Evolutionary conservation across 2,329 filamentous ascomycete genomes (phyloP).

Genomic region (Blastomyces gilchristii): DNA sequence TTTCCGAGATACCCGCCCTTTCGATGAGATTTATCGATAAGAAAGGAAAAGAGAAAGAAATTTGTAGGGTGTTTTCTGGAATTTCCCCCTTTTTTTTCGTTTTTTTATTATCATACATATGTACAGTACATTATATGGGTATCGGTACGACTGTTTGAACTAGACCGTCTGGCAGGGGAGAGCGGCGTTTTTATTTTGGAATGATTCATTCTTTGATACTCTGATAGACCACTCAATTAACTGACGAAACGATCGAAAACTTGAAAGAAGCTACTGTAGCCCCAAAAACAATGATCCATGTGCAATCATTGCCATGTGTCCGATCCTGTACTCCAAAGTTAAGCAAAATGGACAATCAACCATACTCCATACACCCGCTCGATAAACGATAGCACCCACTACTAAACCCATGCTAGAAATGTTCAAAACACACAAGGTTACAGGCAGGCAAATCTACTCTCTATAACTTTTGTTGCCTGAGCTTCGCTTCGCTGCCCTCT

Average conservation of each 20-base stretch:
- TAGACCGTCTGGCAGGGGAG: background rate
- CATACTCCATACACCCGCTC: background rate
- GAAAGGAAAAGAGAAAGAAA: background rate
- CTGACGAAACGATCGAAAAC: background rate
- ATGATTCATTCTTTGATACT: background rate
- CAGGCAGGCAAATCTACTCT: background rate
- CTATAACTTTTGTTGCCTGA: conserved; percentile 25
- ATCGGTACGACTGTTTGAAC: background rate
- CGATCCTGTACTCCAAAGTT: conserved; percentile 1
- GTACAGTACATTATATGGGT: background rate
- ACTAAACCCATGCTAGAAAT: background rate
- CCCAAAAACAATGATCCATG: background rate
- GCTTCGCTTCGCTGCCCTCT: conserved; percentile 35
- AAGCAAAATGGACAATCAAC: background rate
- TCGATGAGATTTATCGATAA: conserved; percentile 85
- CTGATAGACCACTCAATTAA: background rate
- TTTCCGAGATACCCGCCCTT: conserved; percentile 85
- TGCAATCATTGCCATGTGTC: background rate
- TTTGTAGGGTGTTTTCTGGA: background rate
- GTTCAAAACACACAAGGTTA: background rate
- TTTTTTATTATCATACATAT: background rate
- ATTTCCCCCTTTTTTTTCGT: background rate
- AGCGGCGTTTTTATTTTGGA: background rate
- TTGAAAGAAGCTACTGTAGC: background rate
- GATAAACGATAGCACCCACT: background rate